Percentiles rank a stretch among this genome's conserved stretches.
phyloP scores from a whole-genome alignment of 768 basidiomycete genomes.

The Rubroboletus satanas region DNA sequence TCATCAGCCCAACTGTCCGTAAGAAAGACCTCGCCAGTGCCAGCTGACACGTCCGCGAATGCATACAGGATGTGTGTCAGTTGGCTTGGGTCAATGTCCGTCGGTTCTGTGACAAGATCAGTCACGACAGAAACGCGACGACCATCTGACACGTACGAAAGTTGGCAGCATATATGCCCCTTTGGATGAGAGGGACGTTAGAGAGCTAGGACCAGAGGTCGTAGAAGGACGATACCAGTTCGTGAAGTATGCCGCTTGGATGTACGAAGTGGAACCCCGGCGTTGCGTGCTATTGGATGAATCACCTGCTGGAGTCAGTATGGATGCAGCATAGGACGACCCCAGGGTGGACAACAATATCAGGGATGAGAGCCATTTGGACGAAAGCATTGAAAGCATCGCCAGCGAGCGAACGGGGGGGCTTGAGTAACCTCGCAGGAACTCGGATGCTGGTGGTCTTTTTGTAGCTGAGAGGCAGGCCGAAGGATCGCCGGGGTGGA shows the following conservation, averaged over 20 bases:
- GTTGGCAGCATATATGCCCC: conserved; percentile 61
- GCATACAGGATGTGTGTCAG: conserved; percentile 79
- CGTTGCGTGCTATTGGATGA: conserved; percentile 5
- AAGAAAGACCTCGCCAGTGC: conserved; percentile 58
- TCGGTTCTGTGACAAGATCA: conserved; percentile 47
- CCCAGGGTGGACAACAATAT: conserved; percentile 8
- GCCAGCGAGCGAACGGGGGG: conserved; percentile 4
- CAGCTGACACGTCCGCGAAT: conserved; percentile 68
- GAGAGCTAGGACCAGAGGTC: neutral
- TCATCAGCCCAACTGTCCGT: conserved; percentile 76
- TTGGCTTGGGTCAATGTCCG: conserved; percentile 51
- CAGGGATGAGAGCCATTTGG: conserved; percentile 4
- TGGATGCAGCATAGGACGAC: conserved; percentile 10
- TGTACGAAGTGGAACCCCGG: conserved; percentile 19
- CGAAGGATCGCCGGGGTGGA: conserved; percentile 6
- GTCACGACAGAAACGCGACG: neutral
- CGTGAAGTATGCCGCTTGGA: conserved; percentile 36
- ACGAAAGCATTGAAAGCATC: neutral
- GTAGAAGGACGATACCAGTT: conserved; percentile 27
- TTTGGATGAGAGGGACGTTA: conserved; percentile 10
- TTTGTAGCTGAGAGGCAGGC: conserved; percentile 11
- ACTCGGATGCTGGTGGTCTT: conserved; percentile 1
- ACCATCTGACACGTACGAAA: conserved; percentile 44
- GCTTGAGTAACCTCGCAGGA: neutral
- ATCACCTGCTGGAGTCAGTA: conserved; percentile 1